Conservation (phyloP, 192 early-diverging fungal species). For the Mortierella hygrophila region DNA sequence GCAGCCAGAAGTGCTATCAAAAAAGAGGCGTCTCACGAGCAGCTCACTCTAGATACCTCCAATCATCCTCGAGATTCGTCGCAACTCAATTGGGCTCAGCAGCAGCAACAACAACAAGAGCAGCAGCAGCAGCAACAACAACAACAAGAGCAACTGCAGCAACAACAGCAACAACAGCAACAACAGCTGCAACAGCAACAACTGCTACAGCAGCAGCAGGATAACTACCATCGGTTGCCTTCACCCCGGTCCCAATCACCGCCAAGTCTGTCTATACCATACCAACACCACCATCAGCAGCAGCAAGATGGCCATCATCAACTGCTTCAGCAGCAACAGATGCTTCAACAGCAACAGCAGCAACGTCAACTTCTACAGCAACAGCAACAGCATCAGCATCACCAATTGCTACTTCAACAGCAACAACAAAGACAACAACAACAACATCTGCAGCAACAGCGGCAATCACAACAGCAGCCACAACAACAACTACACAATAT, state of each 20-base stretch:
- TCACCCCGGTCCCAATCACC: not conserved
- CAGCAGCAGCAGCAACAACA: too few species aligned
- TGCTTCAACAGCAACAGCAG: not conserved
- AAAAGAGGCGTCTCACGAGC: not conserved
- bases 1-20: not conserved
- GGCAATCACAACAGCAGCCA: not conserved
- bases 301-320: not conserved
- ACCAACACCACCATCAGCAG: not conserved
- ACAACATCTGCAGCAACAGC: not conserved
- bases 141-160: too few species aligned
- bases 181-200: too few species aligned
- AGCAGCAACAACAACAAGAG: not conserved
- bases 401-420: not conserved
- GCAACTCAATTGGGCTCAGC: not conserved
- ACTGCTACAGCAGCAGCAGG: too few species aligned
- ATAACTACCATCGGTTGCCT: not conserved
- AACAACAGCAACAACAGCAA: not conserved
- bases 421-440: conserved; percentile 1
- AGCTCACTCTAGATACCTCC: not conserved
- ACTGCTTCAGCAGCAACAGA: not conserved
- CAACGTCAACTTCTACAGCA: not conserved
- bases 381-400: not conserved
- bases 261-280: not conserved
- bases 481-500: not conserved
- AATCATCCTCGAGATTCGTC: not conserved